Evolutionary conservation across 192 early-diverging fungal genomes (phyloP), one percentile per base, ranked within the genome.

Genomic region (Rhizoclosmatium sp.): DNA sequence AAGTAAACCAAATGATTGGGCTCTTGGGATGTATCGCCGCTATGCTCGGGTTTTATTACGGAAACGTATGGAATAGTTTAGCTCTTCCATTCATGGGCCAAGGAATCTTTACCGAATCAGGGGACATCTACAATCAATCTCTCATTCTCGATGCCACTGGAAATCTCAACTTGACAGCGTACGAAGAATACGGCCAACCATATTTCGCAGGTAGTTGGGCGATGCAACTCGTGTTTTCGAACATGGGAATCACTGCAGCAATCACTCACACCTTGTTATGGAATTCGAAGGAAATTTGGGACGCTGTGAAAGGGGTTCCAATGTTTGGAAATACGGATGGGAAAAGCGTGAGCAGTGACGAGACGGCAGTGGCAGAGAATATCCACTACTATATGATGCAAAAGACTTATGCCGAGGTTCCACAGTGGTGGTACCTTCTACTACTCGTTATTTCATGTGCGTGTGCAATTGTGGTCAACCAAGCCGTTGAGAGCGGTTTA

Each of bases 371-470:
- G 3, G 7, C 59, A 7, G 10, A 19, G 9, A 62, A 75, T 19
- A 16, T 58, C 3, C 58, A 75, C 46, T 93, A 95, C 82, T 91
- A 95, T 65, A 94, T 94, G 69, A 88, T 89, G 54, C 88, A 94
- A 48, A 85, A 89, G 46, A 68, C 65, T 40, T 95, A 96, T 79
- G 85, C 86, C 41, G 92, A 93, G 71, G 92, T 93, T 21, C 95
- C 95, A 59, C 83, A 86, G 46, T 94, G 91, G 90, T 94, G 93
- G 94, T 96, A 95, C 75, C 5, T 81, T 14, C 23, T 39, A 12
- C 23, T 82, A 45, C 65, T 82, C 19, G 40, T 81, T 1, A 40
- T 72, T 12, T 65, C 31, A 5, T 47, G 54, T 21, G 56, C 66
- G 45, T 47, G 83, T 65, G 67, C 51, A 81, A 21, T 65, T 16